Percentiles rank a stretch among this genome's conserved stretches.
Evolutionary conservation across 1,139 yeast species (phyloP).

Genomic region (Ashbya aceris): DNA sequence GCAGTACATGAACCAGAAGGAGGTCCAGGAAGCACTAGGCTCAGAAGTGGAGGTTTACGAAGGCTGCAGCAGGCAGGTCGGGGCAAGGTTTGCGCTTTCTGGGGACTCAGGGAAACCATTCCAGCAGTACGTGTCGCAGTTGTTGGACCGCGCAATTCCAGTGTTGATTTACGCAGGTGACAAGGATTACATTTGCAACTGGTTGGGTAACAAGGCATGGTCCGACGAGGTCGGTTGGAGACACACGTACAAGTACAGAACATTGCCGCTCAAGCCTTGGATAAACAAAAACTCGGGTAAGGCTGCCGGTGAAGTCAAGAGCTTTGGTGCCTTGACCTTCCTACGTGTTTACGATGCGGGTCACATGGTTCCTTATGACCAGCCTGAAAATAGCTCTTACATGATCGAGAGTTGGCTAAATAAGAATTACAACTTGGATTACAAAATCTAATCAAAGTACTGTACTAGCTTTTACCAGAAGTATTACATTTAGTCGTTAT

Average conservation of each 20-base stretch:
- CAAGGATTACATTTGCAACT: slow-evolving; percentile 82
- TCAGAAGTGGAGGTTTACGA: slow-evolving; percentile 46
- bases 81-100: slow-evolving; percentile 42
- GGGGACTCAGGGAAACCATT: slow-evolving; percentile 63
- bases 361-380: slow-evolving; percentile 69
- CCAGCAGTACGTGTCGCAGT: slow-evolving; percentile 49
- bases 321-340: slow-evolving; percentile 44
- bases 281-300: slow-evolving; percentile 31
- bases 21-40: slow-evolving; percentile 55
- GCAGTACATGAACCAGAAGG: slow-evolving; percentile 48
- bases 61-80: slow-evolving; percentile 51
- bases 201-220: slow-evolving; percentile 85
- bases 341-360: slow-evolving; percentile 54
- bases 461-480: too few species aligned
- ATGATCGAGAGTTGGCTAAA: slow-evolving; percentile 67
- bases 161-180: slow-evolving; percentile 84
- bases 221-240: slow-evolving; percentile 59
- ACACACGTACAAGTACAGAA: slow-evolving; percentile 36
- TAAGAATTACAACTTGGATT: slow-evolving; percentile 24
- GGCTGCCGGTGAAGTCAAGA: slow-evolving; percentile 45
- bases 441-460: not conserved
- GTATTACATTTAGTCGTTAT: too few species aligned
- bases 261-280: slow-evolving; percentile 37
- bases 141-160: slow-evolving; percentile 55
- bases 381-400: slow-evolving; percentile 57